phyloP scores from a whole-genome alignment of 257 asterid species.

The Gentiana dahurica region DNA sequence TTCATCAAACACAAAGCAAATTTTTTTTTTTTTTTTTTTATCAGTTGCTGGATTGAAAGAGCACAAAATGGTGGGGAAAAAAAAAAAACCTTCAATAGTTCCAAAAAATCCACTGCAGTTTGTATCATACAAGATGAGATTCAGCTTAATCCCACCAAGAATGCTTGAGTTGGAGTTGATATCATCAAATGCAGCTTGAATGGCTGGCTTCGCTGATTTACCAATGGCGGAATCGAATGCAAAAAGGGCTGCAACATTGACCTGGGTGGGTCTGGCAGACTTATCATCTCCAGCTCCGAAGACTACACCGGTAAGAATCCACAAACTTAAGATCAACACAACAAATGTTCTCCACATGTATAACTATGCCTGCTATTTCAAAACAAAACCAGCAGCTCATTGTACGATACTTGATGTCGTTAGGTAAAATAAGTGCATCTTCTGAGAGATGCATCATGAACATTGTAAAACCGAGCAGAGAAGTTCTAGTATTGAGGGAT shows the following conservation, averaged over 20 bases:
- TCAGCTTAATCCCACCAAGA: conserved; percentile 43
- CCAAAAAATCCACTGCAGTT: conserved; percentile 90
- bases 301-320: neutral
- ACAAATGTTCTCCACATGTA: conserved; percentile 1
- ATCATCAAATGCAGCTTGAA: conserved; percentile 65
- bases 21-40: too few species aligned
- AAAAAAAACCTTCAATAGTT: conserved; percentile 53
- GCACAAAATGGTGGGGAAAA: too few species aligned
- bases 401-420: conserved; percentile 1
- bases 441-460: neutral
- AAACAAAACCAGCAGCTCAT: neutral
- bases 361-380: neutral
- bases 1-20: too few species aligned
- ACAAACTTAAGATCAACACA: conserved; percentile 2
- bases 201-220: conserved; percentile 62
- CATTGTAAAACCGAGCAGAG: neutral
- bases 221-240: conserved; percentile 69
- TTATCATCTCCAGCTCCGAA: conserved; percentile 16
- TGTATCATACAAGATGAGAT: conserved; percentile 64
- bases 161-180: conserved; percentile 52
- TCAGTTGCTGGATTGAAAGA: too few species aligned
- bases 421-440: neutral
- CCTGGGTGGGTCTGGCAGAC: conserved; percentile 23
- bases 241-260: conserved; percentile 73
- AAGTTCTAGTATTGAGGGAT: too few species aligned